These are phyloP conservation scores for Zygoascus hellenicus DNA, from an alignment of 1,139 yeast genomes.

Conservation along the genomic window DNA sequence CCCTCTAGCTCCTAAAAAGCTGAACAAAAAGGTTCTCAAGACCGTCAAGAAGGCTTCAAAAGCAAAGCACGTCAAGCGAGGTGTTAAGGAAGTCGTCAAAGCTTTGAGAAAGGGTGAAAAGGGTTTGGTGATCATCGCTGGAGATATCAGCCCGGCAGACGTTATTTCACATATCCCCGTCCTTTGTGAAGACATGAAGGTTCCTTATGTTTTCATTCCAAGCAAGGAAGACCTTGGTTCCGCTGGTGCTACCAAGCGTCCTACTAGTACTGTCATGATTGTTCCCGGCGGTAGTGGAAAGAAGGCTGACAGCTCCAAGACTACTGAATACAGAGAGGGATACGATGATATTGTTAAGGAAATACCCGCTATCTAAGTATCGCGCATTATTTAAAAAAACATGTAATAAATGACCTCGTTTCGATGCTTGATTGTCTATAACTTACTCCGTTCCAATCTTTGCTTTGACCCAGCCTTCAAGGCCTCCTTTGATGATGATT, in stretches of 20 bases:
- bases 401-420: conserved; percentile 1
- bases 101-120: conserved; percentile 97
- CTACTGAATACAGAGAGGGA: conserved; percentile 85
- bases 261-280: conserved; percentile 95
- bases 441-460: conserved; percentile 42
- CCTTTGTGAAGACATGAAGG: conserved; percentile 87
- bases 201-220: conserved; percentile 89
- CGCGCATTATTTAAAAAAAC: conserved; percentile 1
- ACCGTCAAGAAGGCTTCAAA: conserved; percentile 96
- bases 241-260: conserved; percentile 98
- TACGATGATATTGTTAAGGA: conserved; percentile 95
- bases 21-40: conserved; percentile 91
- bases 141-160: conserved; percentile 96
- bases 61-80: conserved; percentile 97
- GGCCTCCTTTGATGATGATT: conserved; percentile 93
- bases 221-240: conserved; percentile 97
- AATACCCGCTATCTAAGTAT: conserved; percentile 35
- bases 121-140: conserved; percentile 94
- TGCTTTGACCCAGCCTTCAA: conserved; percentile 95
- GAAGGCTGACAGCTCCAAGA: conserved; percentile 60
- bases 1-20: conserved; percentile 93
- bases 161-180: conserved; percentile 97
- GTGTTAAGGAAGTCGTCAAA: conserved; percentile 98
- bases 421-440: neutral
- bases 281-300: conserved; percentile 96